phyloP scores from a whole-genome alignment of 208 protist genomes.

The Willaertia magna region DNA sequence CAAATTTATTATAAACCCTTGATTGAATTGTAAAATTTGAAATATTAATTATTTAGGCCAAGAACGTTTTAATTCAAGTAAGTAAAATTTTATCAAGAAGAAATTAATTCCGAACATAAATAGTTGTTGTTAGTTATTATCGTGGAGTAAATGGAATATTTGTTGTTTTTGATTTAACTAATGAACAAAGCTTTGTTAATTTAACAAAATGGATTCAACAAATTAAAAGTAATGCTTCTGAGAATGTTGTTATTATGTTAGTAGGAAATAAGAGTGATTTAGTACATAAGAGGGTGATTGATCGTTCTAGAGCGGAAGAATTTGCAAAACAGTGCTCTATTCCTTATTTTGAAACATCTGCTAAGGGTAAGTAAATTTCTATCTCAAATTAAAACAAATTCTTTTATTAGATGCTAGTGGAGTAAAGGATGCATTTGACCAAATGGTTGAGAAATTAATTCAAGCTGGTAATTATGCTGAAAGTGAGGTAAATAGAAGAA shows the following conservation, averaged over 20 bases:
- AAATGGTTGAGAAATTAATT: not conserved
- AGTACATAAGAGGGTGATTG: not conserved
- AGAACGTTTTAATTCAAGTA: not conserved
- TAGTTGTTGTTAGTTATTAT: not conserved
- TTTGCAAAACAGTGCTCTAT: not conserved
- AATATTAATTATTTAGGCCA: not conserved
- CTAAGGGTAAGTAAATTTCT: no score
- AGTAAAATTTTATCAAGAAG: not conserved
- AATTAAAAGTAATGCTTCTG: not conserved
- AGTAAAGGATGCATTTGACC: not conserved
- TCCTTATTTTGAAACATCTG: not conserved
- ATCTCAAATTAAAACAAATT: no score
- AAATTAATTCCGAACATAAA: no score
- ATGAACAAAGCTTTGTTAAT: not conserved
- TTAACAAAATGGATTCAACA: not conserved
- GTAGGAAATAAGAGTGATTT: constrained; percentile 4
- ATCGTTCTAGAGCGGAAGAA: not conserved
- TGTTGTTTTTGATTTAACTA: constrained; percentile 1
- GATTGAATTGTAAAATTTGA: not conserved
- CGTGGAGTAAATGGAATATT: not conserved
- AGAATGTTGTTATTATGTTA: not conserved
- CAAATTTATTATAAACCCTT: no score
- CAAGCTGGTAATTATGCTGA: not conserved
- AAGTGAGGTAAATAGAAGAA: not conserved
- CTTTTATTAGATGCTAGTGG: not conserved